Percentiles rank a stretch among this genome's conserved stretches.
Evolutionary conservation across 352 stramenopile species (phyloP).

Genomic region (Phytophthora melonis): DNA sequence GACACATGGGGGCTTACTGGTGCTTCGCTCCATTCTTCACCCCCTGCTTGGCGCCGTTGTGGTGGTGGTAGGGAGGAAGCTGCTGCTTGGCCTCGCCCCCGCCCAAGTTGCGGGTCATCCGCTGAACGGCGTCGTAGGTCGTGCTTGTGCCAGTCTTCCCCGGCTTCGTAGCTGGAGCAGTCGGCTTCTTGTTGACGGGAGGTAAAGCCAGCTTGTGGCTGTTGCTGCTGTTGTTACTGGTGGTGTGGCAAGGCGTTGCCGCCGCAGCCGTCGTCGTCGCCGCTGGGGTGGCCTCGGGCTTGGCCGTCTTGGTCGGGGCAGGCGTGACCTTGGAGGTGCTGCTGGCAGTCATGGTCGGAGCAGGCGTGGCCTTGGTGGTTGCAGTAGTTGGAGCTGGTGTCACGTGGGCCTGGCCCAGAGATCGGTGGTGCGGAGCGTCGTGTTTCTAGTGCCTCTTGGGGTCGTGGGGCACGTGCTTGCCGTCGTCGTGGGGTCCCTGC

Average conservation of each 20-base stretch:
- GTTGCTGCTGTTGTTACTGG: neutral
- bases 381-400: neutral
- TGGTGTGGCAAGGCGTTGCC: neutral
- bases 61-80: conserved; percentile 1
- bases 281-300: conserved; percentile 11
- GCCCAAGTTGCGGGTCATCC: conserved; percentile 11
- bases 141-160: conserved; percentile 10
- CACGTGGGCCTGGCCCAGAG: conserved; percentile 15
- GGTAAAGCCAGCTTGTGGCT: neutral
- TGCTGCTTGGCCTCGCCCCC: conserved; percentile 9
- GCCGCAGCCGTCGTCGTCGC: conserved; percentile 1
- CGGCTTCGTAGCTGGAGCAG: conserved; percentile 2
- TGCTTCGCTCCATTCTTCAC: neutral
- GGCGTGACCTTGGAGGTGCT: conserved; percentile 6
- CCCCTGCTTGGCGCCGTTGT: neutral
- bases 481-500: conserved; percentile 10
- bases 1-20: neutral
- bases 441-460: conserved; percentile 2
- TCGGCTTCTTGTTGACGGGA: neutral
- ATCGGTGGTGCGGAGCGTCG: neutral
- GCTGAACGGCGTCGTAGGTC: neutral
- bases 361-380: conserved; percentile 11
- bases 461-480: conserved; percentile 10
- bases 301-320: conserved; percentile 14
- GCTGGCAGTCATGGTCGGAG: neutral